Base-by-base conservation (phyloP, 2,329 filamentous ascomycete species). In the Monascus ruber region DNA sequence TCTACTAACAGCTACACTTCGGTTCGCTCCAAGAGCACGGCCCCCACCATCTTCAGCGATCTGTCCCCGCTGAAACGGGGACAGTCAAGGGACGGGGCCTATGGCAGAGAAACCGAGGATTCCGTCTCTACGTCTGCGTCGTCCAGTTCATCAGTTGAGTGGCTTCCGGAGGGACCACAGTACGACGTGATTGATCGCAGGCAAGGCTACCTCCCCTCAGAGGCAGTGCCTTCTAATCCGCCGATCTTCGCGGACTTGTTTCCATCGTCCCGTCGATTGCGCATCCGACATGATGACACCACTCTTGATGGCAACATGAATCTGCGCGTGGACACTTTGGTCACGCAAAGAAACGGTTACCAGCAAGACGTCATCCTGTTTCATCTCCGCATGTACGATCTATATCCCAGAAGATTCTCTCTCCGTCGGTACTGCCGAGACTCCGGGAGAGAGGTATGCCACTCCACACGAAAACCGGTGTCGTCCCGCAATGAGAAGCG, bases 271-370 rank as follows among this genome's bases (percentile, higher is more conserved):
- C 79, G 86, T 58, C 77, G 84, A 40, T 68, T 96, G 38, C 77
- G 77, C 29, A 86, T 98, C 54, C 79, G 83, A 26, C 89, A 96
- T 58, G 91, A 96, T 58, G 86, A 95, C 62, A 78, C 85, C 36
- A 91, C 87, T 0, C 65, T 81, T 4, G 89, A 98, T 58, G 89
- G 89, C 29, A 94, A 95, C 69, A 93, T 95, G 86, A 96, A 96
- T 58, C 72, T 98, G 41, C 81, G 88, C 27, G 73, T 96, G 42
- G 88, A 94, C 58, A 89, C 85, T 5, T 70, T 83, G 46, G 75
- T 85, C 34, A 64, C 68, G 25, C 65, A 69, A 25, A 72, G 73
- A 25, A 74, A 74, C 32, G 70, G 72, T 33, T 64, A 66, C 38
- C 75, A 75, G 47, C 75, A 79, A 46, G 77, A 78, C 50, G 76